phyloP scores from a whole-genome alignment of 2,329 filamentous ascomycete genomes.

The Penicillium expansum region DNA sequence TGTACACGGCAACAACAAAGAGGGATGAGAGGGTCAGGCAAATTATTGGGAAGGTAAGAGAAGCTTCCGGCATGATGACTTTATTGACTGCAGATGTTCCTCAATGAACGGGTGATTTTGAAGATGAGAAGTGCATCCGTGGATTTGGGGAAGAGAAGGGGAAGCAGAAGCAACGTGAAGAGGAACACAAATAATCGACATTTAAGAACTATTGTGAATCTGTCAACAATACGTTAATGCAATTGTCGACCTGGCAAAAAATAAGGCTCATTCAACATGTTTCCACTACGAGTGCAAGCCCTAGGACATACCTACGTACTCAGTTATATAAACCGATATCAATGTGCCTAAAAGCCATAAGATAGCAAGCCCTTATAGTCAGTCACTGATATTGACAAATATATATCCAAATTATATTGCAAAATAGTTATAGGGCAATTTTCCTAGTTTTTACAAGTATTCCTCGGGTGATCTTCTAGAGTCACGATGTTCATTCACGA shows the following conservation, averaged over 20 bases:
- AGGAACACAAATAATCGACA: too few species aligned
- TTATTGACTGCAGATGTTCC: background rate
- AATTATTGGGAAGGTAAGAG: conserved; percentile 8
- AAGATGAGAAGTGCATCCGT: background rate
- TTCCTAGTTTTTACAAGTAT: background rate
- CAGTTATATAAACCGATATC: background rate
- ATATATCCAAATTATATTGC: background rate
- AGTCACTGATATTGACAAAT: background rate
- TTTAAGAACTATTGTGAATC: too few species aligned
- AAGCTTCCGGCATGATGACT: background rate
- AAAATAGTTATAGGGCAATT: too few species aligned
- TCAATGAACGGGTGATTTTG: background rate
- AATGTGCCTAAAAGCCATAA: background rate
- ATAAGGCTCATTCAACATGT: background rate
- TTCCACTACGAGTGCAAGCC: background rate
- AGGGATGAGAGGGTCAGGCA: conserved; percentile 21
- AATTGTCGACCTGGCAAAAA: background rate
- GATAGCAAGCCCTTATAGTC: background rate
- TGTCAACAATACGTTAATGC: background rate
- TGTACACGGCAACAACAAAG: conserved; percentile 12
- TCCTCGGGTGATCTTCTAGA: background rate
- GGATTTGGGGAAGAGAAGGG: background rate
- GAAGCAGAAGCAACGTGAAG: too few species aligned
- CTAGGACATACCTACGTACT: background rate
- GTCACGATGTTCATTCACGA: conserved; percentile 7